Evolutionary conservation across 306 rosid species (phyloP).

Genomic region (Albizia julibrissin): DNA sequence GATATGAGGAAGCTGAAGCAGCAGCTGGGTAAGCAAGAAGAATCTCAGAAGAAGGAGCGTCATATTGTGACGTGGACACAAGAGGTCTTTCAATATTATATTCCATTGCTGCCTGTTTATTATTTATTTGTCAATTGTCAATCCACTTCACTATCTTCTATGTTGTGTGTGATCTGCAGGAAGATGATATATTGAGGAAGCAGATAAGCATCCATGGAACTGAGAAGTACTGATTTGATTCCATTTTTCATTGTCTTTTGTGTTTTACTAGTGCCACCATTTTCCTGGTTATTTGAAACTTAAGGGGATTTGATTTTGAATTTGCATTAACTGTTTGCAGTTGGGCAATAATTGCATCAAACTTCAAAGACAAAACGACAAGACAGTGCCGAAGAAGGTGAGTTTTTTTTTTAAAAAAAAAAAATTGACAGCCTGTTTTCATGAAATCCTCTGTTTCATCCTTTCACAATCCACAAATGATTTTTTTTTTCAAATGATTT

Average conservation of each 20-base stretch:
- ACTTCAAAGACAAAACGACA: constrained; percentile 83
- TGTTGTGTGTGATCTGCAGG: constrained; percentile 61
- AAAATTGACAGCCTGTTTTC: neutral
- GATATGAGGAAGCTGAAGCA: constrained; percentile 38
- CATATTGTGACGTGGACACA: constrained; percentile 88
- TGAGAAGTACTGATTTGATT: constrained; percentile 58
- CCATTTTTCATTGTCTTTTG: constrained; percentile 11
- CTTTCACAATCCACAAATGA: neutral
- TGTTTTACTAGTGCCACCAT: neutral
- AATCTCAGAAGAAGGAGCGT: constrained; percentile 90
- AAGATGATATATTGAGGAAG: constrained; percentile 82
- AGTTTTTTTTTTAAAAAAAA: neutral
- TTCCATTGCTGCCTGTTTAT: neutral
- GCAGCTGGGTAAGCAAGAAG: constrained; percentile 44
- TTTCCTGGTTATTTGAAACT: neutral
- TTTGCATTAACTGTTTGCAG: constrained; percentile 45
- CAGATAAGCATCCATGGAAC: constrained; percentile 82
- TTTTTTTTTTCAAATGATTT: neutral
- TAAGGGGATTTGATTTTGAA: constrained; percentile 13
- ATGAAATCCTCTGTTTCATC: constrained; percentile 20
- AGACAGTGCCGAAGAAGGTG: constrained; percentile 92
- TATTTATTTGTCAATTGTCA: neutral
- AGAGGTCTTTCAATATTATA: constrained; percentile 50
- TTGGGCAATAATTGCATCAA: constrained; percentile 91
- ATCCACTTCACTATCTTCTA: constrained; percentile 20